A percentile compares a stretch with the other conserved stretches of the same genome.
These are phyloP conservation scores for Daldinia concentrica DNA, from an alignment of 495 filamentous ascomycete species.

Conservation along the genomic window DNA sequence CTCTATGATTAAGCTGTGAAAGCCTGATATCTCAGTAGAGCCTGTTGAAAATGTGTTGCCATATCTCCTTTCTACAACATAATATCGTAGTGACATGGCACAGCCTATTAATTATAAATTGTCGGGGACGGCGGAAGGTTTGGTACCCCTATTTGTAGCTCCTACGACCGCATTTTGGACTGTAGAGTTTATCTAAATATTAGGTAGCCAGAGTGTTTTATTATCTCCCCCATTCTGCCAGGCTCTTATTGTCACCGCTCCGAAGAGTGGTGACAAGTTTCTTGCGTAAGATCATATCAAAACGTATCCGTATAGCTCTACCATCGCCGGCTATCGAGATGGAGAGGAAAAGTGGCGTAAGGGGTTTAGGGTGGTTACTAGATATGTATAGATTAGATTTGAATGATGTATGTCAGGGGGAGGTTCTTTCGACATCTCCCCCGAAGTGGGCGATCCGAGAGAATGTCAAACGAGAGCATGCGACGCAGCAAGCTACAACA, in stretches of 20 bases:
- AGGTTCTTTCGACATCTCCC: too few relatives aligned
- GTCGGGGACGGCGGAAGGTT: background rate
- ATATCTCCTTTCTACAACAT: background rate
- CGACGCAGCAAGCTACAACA: too few relatives aligned
- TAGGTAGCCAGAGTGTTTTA: background rate
- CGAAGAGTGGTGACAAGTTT: background rate
- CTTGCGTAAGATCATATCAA: too few relatives aligned
- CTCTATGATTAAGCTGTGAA: background rate
- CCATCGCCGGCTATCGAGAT: too few relatives aligned
- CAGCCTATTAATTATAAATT: background rate
- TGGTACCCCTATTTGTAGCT: background rate
- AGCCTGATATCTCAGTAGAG: background rate
- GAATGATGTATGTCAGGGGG: too few relatives aligned
- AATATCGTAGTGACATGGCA: background rate
- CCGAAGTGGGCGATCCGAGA: too few relatives aligned
- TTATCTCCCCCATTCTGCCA: background rate
- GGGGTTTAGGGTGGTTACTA: too few relatives aligned
- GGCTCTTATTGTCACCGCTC: background rate
- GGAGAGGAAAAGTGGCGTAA: too few relatives aligned
- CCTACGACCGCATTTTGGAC: background rate
- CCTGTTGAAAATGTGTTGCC: background rate
- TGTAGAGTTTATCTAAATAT: background rate
- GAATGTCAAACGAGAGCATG: too few relatives aligned
- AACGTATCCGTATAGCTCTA: too few relatives aligned
- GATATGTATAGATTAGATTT: too few relatives aligned